Evolutionary conservation across 768 basidiomycete genomes (phyloP).

Genomic region (Boletus patriciae): DNA sequence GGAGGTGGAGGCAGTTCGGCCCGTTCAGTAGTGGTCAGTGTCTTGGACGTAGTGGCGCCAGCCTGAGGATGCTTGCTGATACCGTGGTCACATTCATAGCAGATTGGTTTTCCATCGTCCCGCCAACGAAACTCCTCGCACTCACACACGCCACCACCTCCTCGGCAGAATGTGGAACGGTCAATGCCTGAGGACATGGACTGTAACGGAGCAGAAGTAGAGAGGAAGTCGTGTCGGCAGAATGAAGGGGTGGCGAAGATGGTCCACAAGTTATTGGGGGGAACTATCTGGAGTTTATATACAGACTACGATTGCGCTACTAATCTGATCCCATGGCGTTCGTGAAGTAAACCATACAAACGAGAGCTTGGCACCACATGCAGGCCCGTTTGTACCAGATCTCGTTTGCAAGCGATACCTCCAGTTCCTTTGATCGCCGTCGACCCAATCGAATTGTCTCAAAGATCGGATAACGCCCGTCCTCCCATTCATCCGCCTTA

Average conservation of each 20-base stretch:
- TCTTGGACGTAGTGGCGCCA: neutral
- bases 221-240: no score
- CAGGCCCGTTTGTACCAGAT: constrained; percentile 13
- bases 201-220: no score
- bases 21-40: neutral
- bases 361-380: constrained; percentile 16
- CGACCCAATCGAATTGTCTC: constrained; percentile 10
- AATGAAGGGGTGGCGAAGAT: no score
- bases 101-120: neutral
- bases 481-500: constrained; percentile 17
- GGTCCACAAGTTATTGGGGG: neutral
- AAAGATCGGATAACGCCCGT: constrained; percentile 2
- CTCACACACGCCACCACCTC: neutral
- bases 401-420: neutral
- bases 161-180: neutral
- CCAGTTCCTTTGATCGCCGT: neutral
- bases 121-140: neutral
- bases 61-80: neutral
- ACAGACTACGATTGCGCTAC: neutral
- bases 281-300: neutral
- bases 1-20: neutral
- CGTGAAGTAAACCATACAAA: neutral
- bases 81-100: neutral
- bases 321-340: neutral
- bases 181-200: neutral